Percentiles rank a stretch among this genome's conserved stretches.
These are phyloP conservation scores for Ophiostoma populinum DNA, from an alignment of 2,329 filamentous ascomycete genomes.

Conservation along the genomic window DNA sequence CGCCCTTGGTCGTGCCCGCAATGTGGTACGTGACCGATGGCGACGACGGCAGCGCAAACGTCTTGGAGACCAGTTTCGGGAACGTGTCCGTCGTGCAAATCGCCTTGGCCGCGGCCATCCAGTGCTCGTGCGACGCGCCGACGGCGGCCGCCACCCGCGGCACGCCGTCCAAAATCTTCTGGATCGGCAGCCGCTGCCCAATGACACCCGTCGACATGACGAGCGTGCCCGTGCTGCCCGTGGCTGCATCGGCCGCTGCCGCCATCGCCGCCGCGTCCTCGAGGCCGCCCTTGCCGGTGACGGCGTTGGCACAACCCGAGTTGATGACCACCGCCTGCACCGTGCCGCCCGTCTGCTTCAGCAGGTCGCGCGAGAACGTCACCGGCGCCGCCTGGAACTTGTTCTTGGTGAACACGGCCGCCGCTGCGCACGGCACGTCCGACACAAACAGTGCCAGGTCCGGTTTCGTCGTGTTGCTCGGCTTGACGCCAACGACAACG, in stretches of 20 bases:
- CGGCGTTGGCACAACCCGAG: conserved; percentile 91
- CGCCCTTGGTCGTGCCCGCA: conserved; percentile 92
- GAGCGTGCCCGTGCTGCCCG: conserved; percentile 42
- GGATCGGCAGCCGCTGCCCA: conserved; percentile 79
- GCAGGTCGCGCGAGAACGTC: conserved; percentile 59
- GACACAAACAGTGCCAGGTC: conserved; percentile 83
- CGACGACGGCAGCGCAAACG: conserved; percentile 62
- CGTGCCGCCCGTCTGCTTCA: conserved; percentile 44
- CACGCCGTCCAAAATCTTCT: conserved; percentile 73
- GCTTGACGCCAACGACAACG: conserved; percentile 80
- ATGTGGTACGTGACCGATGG: conserved; percentile 67
- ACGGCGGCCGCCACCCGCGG: conserved; percentile 57
- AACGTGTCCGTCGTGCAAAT: conserved; percentile 99
- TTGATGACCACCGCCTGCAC: conserved; percentile 79
- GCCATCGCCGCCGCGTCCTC: conserved; percentile 84
- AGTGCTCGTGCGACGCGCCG: conserved; percentile 63
- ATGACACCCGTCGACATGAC: conserved; percentile 99
- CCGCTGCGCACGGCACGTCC: conserved; percentile 67
- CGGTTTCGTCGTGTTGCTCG: conserved; percentile 76
- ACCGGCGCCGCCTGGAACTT: conserved; percentile 96
- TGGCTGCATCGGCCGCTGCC: conserved; percentile 49
- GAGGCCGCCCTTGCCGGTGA: conserved; percentile 77
- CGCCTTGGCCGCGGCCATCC: conserved; percentile 70
- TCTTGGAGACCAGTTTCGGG: conserved; percentile 77
- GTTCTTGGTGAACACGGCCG: conserved; percentile 94